Evolutionary conservation across 805 yeast genomes (phyloP), one percentile per base, ranked within the genome.

Genomic region (Barnettozyma botsteinii): DNA sequence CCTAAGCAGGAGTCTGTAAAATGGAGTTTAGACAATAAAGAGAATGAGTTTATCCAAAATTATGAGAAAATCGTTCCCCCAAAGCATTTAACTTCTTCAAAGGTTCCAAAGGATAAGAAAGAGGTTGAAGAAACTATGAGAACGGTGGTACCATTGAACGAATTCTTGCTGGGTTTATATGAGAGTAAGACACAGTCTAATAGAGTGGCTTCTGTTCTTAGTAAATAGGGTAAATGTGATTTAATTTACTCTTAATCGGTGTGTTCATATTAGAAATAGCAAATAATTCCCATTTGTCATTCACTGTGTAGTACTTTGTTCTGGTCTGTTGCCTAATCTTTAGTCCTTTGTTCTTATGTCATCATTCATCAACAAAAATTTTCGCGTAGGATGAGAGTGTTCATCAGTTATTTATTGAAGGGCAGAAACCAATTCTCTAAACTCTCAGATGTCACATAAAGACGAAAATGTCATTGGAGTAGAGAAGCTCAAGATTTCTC

Each of bases 21-120:
- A 50, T 69, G 31, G 52, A 59, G 18, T 52, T 63, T 15, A 52
- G 55, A 33, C 44, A 67, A 32, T 15, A 15, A 6, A 21, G 59
- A 20, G 46, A 54, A 37, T 37, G 35, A 23, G 45, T 46, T 37
- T 26, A 45, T 37, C 10, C 41, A 26, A 13, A 43, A 38, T 15
- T 47, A 46, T 22, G 55, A 57, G 14, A 49, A 51, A 8, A 49
- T 47, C 2, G 43, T 50, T 6, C 49, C 52, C 3, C 7, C 11
- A n/a, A n/a, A n/a, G n/a, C n/a, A n/a, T n/a, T n/a, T n/a, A n/a
- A n/a, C n/a, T n/a, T n/a, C n/a, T n/a, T n/a, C n/a, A n/a, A n/a
- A n/a, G n/a, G n/a, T n/a, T n/a, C n/a, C n/a, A n/a, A n/a, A 9
- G 28, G 7, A 6, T 3, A 23, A 15, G 13, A n/a, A 20, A 25